phyloP scores from a whole-genome alignment of 805 yeast genomes.

The Wickerhamomyces canadensis region DNA sequence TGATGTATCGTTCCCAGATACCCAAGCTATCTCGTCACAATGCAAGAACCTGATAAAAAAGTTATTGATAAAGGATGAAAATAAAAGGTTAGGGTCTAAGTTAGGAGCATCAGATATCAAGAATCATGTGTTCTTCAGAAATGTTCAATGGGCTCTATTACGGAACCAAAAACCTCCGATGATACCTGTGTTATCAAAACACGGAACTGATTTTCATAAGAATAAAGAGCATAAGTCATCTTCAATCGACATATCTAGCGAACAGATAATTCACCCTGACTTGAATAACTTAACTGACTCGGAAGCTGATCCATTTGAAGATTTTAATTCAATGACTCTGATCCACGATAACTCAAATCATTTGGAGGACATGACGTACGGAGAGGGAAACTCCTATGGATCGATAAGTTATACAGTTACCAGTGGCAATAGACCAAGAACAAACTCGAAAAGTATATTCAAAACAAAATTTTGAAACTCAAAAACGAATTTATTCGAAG shows the following conservation, averaged over 20 bases:
- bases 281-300: constrained; percentile 24
- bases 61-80: constrained; percentile 81
- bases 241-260: constrained; percentile 26
- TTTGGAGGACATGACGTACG: constrained; percentile 39
- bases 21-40: constrained; percentile 57
- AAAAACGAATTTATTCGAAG: too few relatives aligned
- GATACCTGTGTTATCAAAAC: constrained; percentile 70
- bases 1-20: constrained; percentile 76
- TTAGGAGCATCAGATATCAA: constrained; percentile 95
- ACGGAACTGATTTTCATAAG: constrained; percentile 46
- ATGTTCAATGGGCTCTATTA: constrained; percentile 89
- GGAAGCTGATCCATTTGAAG: constrained; percentile 69
- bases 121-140: constrained; percentile 85
- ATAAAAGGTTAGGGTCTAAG: constrained; percentile 81
- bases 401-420: constrained; percentile 35
- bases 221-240: constrained; percentile 17
- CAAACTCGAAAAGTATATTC: constrained; percentile 31
- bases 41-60: constrained; percentile 81
- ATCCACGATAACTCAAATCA: constrained; percentile 60
- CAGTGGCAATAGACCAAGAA: constrained; percentile 30
- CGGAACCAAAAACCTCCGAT: constrained; percentile 94
- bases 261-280: constrained; percentile 9
- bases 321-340: constrained; percentile 80
- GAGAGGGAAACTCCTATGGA: constrained; percentile 36
- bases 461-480: constrained; percentile 16